These are phyloP conservation scores for Ochromonas danica DNA, from an alignment of 108 stramenopile genomes.

Conservation along the genomic window DNA sequence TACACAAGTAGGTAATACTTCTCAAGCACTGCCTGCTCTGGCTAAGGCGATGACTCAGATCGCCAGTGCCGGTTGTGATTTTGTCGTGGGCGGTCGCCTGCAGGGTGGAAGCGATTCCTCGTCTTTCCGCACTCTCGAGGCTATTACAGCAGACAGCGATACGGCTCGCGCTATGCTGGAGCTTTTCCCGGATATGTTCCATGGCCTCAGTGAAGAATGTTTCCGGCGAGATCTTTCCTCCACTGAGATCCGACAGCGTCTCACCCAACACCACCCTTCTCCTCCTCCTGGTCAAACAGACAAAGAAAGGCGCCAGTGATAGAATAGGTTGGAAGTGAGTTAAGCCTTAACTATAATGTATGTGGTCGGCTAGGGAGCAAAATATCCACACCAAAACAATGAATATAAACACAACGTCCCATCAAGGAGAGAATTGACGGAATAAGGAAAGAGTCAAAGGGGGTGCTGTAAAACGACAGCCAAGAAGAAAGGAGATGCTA, in stretches of 20 bases:
- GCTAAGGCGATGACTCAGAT: background rate
- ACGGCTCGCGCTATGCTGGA: background rate
- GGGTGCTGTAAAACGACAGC: no score
- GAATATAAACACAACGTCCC: no score
- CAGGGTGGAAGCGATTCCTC: background rate
- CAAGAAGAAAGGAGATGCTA: no score
- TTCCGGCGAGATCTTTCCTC: conserved; percentile 31
- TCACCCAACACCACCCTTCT: background rate
- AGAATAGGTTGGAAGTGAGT: no score
- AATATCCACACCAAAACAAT: no score
- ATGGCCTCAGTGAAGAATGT: background rate
- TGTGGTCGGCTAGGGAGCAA: no score
- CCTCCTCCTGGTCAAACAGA: no score
- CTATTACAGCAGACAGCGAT: background rate
- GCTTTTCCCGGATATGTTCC: background rate
- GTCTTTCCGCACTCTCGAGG: background rate
- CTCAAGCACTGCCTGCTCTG: background rate
- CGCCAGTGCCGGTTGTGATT: background rate
- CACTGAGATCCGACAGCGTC: conserved; percentile 24
- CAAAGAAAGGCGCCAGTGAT: no score
- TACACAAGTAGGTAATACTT: background rate
- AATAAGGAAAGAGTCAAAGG: no score
- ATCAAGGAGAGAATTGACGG: no score
- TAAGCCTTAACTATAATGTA: no score
- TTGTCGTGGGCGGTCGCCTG: conserved; percentile 26